These are phyloP conservation scores for Claviceps sorghi DNA, from an alignment of 2,329 filamentous ascomycete species.

Conservation along the genomic window DNA sequence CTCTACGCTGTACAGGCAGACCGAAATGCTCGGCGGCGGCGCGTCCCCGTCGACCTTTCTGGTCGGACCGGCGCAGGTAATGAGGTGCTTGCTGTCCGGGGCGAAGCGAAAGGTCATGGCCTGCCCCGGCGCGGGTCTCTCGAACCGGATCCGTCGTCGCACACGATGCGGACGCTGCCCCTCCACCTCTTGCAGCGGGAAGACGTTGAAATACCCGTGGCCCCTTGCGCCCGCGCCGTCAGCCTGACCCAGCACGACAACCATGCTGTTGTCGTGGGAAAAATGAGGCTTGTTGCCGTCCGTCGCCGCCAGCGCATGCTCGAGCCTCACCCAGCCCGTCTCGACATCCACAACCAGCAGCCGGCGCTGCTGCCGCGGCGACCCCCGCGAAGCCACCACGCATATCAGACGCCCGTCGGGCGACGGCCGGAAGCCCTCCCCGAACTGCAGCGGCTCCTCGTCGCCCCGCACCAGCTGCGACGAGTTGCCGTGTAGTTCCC, in stretches of 20 bases:
- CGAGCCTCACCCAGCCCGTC: slow-evolving; percentile 3
- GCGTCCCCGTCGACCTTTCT: neutral
- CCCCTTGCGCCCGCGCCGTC: neutral
- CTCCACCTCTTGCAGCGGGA: neutral
- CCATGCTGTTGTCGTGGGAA: slow-evolving; percentile 4
- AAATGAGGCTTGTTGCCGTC: slow-evolving; percentile 3
- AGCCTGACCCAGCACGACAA: neutral
- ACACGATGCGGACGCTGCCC: neutral
- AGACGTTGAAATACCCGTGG: neutral
- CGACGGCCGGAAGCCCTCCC: slow-evolving; percentile 3
- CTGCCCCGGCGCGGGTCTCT: slow-evolving; percentile 1
- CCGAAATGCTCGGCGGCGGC: slow-evolving; percentile 2
- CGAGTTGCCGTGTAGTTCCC: slow-evolving; percentile 6
- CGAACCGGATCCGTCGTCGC: neutral
- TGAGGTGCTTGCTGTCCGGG: slow-evolving; percentile 3
- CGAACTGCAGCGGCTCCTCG: slow-evolving; percentile 3
- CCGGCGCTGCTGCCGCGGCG: neutral
- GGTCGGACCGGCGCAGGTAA: slow-evolving; percentile 3
- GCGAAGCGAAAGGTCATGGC: slow-evolving; percentile 4
- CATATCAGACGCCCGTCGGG: slow-evolving; percentile 4
- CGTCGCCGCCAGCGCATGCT: neutral
- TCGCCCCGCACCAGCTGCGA: slow-evolving; percentile 4
- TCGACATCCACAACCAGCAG: slow-evolving; percentile 2
- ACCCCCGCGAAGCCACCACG: slow-evolving; percentile 1
- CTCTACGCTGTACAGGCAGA: slow-evolving; percentile 1